These are phyloP conservation scores for Thecaphora thlaspeos DNA, from an alignment of 1,284 basidiomycete species.

Conservation along the genomic window DNA sequence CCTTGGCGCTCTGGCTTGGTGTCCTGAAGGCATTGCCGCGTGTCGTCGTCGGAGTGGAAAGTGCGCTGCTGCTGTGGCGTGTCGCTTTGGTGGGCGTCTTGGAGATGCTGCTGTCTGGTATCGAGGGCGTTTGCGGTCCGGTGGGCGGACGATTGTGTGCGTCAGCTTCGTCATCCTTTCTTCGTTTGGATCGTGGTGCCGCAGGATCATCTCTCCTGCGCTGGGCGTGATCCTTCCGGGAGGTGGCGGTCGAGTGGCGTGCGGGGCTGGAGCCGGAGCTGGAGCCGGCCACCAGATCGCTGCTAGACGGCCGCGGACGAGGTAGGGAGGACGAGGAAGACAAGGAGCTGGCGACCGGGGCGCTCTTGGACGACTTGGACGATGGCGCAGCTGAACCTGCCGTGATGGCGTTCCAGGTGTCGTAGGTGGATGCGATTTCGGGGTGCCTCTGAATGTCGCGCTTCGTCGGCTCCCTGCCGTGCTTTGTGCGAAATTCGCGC, in stretches of 20 bases:
- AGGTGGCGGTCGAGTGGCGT: too few species aligned
- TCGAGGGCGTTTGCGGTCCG: too few species aligned
- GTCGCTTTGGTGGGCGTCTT: constrained; percentile 20
- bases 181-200: background rate
- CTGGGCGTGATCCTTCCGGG: background rate
- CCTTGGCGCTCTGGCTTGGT: too few species aligned
- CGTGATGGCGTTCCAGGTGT: constrained; percentile 42
- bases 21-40: constrained; percentile 20
- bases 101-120: background rate
- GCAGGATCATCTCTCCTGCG: background rate
- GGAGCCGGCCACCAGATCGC: too few species aligned
- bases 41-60: constrained; percentile 8
- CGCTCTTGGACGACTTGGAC: background rate
- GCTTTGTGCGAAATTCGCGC: constrained; percentile 21
- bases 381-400: constrained; percentile 9
- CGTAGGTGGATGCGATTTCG: constrained; percentile 39
- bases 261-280: background rate
- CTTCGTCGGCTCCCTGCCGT: constrained; percentile 45
- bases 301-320: too few species aligned
- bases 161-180: background rate
- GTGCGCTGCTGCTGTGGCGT: constrained; percentile 1
- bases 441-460: constrained; percentile 43
- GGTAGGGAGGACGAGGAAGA: background rate
- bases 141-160: too few species aligned
- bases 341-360: constrained; percentile 7